These are phyloP conservation scores for Logfia minima DNA, from an alignment of 129 eudicot species.

Conservation along the genomic window DNA sequence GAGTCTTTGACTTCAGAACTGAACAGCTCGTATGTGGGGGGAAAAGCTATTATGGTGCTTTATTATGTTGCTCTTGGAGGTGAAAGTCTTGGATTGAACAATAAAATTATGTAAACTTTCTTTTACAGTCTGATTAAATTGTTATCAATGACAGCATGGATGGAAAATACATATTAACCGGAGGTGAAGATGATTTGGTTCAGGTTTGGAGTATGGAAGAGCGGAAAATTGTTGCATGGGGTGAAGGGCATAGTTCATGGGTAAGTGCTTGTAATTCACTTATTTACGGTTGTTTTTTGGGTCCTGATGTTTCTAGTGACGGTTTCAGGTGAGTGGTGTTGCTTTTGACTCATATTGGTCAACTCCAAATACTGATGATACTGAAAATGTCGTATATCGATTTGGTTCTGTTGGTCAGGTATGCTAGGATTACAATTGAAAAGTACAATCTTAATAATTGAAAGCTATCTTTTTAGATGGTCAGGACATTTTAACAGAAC, in stretches of 20 bases:
- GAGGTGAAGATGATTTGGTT: conserved; percentile 18
- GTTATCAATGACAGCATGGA: conserved; percentile 3
- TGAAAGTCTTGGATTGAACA: neutral
- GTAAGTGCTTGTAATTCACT: neutral
- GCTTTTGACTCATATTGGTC: conserved; percentile 21
- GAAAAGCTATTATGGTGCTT: conserved; percentile 19
- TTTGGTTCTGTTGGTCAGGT: conserved; percentile 23
- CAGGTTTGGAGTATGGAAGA: conserved; percentile 23
- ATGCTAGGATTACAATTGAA: neutral
- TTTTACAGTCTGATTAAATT: neutral
- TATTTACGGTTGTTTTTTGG: neutral
- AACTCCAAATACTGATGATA: conserved; percentile 5
- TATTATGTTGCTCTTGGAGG: conserved; percentile 22
- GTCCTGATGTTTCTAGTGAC: neutral
- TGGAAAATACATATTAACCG: conserved; percentile 18
- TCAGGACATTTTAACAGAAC: neutral
- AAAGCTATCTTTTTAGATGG: neutral
- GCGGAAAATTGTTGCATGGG: conserved; percentile 19
- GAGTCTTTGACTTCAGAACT: conserved; percentile 11
- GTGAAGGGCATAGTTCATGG: conserved; percentile 22
- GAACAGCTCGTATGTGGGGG: conserved; percentile 16
- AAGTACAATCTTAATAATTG: neutral
- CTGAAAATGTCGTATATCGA: conserved; percentile 6
- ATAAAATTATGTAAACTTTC: neutral
- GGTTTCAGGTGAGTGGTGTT: conserved; percentile 13